These are phyloP conservation scores for Geosiphon pyriformis DNA, from an alignment of 192 early-diverging fungal species.

Conservation along the genomic window DNA sequence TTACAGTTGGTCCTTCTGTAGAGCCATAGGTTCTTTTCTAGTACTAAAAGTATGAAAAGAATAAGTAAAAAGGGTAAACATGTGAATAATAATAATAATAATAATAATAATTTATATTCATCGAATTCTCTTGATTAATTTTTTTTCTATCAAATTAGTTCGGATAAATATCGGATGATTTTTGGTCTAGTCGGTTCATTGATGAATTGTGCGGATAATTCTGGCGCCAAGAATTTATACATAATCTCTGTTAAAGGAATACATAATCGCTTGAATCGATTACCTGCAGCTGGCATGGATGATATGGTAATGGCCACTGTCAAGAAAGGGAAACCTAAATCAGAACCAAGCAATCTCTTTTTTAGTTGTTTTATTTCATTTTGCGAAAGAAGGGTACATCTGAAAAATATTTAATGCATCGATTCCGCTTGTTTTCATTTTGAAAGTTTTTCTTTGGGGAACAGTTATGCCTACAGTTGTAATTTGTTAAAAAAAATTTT, in stretches of 20 bases:
- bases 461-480: no score
- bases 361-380: no score
- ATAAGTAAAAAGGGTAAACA: no score
- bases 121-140: neutral
- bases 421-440: neutral
- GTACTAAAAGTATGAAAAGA: no score
- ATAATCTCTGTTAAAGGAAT: neutral
- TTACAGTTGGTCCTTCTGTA: neutral
- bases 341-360: no score
- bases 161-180: conserved; percentile 99
- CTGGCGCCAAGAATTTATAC: neutral
- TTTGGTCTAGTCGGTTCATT: conserved; percentile 67
- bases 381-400: conserved; percentile 96
- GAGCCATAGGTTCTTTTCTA: no score
- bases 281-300: neutral
- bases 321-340: neutral
- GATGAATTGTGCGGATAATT: neutral
- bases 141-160: conserved; percentile 45
- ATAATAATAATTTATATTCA: no score
- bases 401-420: neutral
- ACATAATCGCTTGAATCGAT: neutral
- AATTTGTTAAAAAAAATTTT: neutral
- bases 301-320: neutral
- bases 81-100: no score
- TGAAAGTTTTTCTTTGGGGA: neutral